These are phyloP conservation scores for Aspergillus latus DNA, from an alignment of 2,329 filamentous ascomycete species.

Conservation along the genomic window DNA sequence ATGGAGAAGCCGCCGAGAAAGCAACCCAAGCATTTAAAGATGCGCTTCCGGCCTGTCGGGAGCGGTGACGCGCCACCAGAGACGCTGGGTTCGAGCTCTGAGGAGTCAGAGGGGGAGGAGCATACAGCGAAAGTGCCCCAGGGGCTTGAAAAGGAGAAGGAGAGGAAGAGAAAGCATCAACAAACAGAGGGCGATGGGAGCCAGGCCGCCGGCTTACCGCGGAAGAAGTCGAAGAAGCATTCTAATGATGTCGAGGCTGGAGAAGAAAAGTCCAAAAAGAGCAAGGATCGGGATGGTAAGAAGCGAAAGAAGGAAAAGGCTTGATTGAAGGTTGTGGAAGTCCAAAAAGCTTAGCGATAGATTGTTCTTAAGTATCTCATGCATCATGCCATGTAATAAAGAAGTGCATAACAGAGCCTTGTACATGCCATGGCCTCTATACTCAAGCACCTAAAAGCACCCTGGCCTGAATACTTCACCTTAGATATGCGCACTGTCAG, in stretches of 20 bases:
- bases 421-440: neutral
- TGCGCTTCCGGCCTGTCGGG: slow-evolving; percentile 48
- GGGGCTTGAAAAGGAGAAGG: slow-evolving; percentile 29
- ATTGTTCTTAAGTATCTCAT: slow-evolving; percentile 36
- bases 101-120: slow-evolving; percentile 38
- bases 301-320: slow-evolving; percentile 41
- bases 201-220: slow-evolving; percentile 26
- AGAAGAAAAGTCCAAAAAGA: slow-evolving; percentile 34
- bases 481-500: too few species aligned
- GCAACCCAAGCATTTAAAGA: slow-evolving; percentile 46
- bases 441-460: too few species aligned
- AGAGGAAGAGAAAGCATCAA: slow-evolving; percentile 41
- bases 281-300: slow-evolving; percentile 42
- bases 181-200: slow-evolving; percentile 31
- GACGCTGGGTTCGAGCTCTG: slow-evolving; percentile 38
- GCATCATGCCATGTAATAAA: slow-evolving; percentile 25
- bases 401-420: neutral
- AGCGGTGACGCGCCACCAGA: slow-evolving; percentile 33
- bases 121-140: slow-evolving; percentile 32
- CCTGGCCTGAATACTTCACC: too few species aligned
- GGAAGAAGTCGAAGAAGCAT: slow-evolving; percentile 45
- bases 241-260: slow-evolving; percentile 24
- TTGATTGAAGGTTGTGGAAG: slow-evolving; percentile 27
- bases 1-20: slow-evolving; percentile 38
- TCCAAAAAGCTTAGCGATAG: slow-evolving; percentile 22